Conservation (phyloP, 257 asterid genomes). For the Cinchona pubescens region DNA sequence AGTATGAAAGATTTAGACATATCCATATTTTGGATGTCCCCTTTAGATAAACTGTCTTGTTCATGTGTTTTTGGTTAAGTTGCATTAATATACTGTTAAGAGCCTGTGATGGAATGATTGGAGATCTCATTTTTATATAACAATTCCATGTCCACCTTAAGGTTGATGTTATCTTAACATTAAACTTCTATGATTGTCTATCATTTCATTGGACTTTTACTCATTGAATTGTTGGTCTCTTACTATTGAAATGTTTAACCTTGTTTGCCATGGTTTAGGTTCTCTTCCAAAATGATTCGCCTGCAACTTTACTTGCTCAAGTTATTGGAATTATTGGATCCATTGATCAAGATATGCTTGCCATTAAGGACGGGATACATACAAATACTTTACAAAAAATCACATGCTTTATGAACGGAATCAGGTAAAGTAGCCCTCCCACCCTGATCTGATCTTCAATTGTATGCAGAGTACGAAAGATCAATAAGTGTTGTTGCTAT, state of each 20-base stretch:
- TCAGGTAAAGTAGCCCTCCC: constrained; percentile 49
- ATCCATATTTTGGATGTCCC: background rate
- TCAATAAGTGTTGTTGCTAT: background rate
- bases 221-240: too few species aligned
- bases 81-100: background rate
- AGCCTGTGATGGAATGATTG: background rate
- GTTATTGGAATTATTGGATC: constrained; percentile 82
- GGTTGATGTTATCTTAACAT: background rate
- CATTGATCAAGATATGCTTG: constrained; percentile 81
- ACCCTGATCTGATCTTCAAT: constrained; percentile 6
- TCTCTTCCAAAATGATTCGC: constrained; percentile 96
- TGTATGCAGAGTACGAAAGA: background rate
- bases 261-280: constrained; percentile 49
- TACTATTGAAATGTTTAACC: background rate
- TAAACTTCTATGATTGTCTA: too few species aligned
- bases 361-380: constrained; percentile 81
- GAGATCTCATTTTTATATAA: background rate
- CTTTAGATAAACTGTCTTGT: background rate
- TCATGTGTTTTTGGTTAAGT: background rate
- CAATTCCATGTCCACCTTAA: background rate
- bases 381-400: constrained; percentile 84
- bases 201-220: too few species aligned
- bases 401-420: constrained; percentile 95
- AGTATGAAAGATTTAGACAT: background rate
- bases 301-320: constrained; percentile 96